Base-by-base conservation (phyloP, 352 stramenopile species). In the Phytophthora lateralis region DNA sequence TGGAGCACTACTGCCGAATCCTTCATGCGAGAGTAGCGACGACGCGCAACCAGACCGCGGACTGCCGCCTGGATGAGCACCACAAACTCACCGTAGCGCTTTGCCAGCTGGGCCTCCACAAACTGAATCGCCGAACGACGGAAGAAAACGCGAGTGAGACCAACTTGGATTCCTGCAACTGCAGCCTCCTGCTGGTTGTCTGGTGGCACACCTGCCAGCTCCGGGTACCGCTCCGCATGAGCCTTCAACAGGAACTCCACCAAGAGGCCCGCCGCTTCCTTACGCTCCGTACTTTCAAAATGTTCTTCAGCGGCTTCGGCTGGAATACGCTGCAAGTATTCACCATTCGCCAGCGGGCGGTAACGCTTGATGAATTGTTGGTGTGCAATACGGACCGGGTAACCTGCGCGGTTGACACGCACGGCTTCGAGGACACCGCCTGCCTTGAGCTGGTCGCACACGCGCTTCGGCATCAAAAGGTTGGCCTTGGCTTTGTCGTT, bases 391-490 rank as follows among this genome's bases (percentile, higher is more conserved):
- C 98, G 96, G 53, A 99, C 97, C 26, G 97, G 97, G 72, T 99
- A 99, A 4, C 97, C 98, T 34, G 97, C 89, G 39, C 97, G 93
- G 59, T 98, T 98, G 17, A 99, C 97, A 44, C 96, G 91, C 24
- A 99, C 97, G 8, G 97, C 98, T 75, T 99, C 98, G 8, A 99
- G 86, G n/a, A 99, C 97, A 83, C 98, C 98, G 65, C 96, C 96
- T 44, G 98, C 99, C 57, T 94, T 90, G 3, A 99, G 71, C 78
- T 99, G 97, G 62, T 99, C 96, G 34, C 96, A 98, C 10, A 98
- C 81, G 34, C 96, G 83, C 63, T 98, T 95, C 12, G 96, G 57
- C 27, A 90, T 86, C 63, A 99, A 88, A 29, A 75, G 50, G 18
- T 73, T 78, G 1, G 85, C 60, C 45, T 97, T 93, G 10, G 98